phyloP scores from a whole-genome alignment of 2,329 filamentous ascomycete species.

The Phialemonium atrogriseum region DNA sequence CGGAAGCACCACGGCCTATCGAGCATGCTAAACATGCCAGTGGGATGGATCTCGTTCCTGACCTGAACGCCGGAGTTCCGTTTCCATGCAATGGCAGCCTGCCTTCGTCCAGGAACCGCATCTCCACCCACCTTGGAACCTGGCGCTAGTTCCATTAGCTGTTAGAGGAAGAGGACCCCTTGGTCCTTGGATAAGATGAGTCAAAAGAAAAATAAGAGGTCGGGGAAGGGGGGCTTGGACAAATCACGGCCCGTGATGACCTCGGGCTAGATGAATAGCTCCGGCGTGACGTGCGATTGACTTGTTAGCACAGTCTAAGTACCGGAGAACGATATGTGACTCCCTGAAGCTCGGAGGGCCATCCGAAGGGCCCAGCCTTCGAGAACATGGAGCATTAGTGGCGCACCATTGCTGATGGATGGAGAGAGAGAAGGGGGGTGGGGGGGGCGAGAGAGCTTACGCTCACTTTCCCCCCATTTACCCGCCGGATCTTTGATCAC shows the following conservation, averaged over 20 bases:
- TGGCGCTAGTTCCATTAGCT: background rate
- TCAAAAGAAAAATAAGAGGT: too few species aligned
- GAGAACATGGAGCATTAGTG: too few species aligned
- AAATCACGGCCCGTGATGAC: background rate
- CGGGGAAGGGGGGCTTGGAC: background rate
- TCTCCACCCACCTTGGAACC: background rate
- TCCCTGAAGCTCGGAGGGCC: too few species aligned
- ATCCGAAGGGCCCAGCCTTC: too few species aligned
- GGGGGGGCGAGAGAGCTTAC: too few species aligned
- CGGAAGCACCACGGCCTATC: constrained; percentile 7
- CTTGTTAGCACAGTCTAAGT: background rate
- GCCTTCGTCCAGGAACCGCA: constrained; percentile 1
- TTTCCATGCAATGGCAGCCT: constrained; percentile 10
- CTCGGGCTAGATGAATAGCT: background rate
- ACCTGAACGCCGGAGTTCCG: too few species aligned
- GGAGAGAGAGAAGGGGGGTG: too few species aligned
- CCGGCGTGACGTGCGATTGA: background rate
- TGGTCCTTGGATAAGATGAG: too few species aligned
- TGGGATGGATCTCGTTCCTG: constrained; percentile 10
- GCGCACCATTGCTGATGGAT: too few species aligned
- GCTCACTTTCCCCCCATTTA: constrained; percentile 8
- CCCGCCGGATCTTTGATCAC: constrained; percentile 6
- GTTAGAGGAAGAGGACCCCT: too few species aligned
- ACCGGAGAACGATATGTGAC: background rate
- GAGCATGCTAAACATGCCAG: constrained; percentile 9